phyloP scores from a whole-genome alignment of 2,329 filamentous ascomycete genomes.

The Hypomyces rosellus region DNA sequence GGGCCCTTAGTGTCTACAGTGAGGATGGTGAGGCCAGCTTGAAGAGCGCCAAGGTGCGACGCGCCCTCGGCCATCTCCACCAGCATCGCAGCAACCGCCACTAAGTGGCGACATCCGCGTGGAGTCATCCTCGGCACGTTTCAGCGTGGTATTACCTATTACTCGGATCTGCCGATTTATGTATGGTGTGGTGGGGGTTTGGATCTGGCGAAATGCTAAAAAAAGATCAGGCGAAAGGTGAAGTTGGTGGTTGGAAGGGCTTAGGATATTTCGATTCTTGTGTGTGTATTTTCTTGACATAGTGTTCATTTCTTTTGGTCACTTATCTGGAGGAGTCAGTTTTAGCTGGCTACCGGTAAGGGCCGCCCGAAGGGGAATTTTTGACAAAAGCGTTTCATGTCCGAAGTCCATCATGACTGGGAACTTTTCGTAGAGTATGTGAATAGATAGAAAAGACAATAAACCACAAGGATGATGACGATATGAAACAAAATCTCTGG shows the following conservation, averaged over 20 bases:
- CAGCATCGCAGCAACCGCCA: slow-evolving; percentile 27
- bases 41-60: slow-evolving; percentile 24
- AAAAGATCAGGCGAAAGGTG: not conserved
- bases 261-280: slow-evolving; percentile 12
- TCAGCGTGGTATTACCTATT: not conserved
- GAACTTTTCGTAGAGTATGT: no score
- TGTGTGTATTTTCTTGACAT: slow-evolving; percentile 10
- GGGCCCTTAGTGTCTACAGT: slow-evolving; percentile 40
- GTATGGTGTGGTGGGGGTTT: not conserved
- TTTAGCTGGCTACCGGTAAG: no score
- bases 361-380: no score
- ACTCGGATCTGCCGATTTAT: no score
- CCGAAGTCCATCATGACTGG: no score
- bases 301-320: slow-evolving; percentile 7
- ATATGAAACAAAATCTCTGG: no score
- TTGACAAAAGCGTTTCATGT: no score
- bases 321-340: not conserved
- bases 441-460: no score
- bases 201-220: not conserved
- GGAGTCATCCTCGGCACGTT: not conserved
- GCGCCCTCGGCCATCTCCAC: slow-evolving; percentile 30
- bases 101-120: slow-evolving; percentile 12
- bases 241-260: slow-evolving; percentile 10
- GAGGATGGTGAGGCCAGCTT: slow-evolving; percentile 26
- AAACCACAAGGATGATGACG: no score